These are phyloP conservation scores for Drechslerella stenobrocha DNA, from an alignment of 2,329 filamentous ascomycete genomes.

Conservation along the genomic window DNA sequence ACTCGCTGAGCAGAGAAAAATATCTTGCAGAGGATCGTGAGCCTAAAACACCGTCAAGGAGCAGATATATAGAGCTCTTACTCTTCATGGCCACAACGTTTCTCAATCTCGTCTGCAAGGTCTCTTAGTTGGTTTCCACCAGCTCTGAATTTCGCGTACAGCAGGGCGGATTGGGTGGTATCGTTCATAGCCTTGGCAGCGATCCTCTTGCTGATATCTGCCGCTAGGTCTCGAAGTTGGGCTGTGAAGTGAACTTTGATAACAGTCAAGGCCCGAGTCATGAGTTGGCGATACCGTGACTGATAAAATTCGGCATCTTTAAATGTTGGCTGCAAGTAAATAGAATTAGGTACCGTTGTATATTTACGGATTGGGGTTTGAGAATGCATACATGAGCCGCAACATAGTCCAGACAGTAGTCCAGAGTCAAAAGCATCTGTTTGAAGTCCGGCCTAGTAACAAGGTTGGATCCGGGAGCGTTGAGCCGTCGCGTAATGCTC, in stretches of 20 bases:
- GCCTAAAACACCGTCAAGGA: conserved; percentile 55
- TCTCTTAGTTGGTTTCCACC: conserved; percentile 68
- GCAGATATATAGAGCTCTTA: conserved; percentile 65
- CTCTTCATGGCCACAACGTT: conserved; percentile 65
- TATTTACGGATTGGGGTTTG: conserved; percentile 25
- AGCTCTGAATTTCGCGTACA: conserved; percentile 72
- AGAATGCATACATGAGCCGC: conserved; percentile 69
- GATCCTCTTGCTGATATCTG: conserved; percentile 64
- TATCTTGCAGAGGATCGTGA: conserved; percentile 46
- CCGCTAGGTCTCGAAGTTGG: conserved; percentile 65
- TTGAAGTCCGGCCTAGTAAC: conserved; percentile 83
- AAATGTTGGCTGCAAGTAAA: conserved; percentile 39
- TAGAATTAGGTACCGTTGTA: neutral
- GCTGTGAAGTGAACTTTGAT: conserved; percentile 69
- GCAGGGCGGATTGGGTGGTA: conserved; percentile 70
- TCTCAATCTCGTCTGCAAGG: conserved; percentile 69
- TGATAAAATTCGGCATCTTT: conserved; percentile 58
- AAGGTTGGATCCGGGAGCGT: conserved; percentile 86
- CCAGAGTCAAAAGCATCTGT: conserved; percentile 82
- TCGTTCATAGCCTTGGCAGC: conserved; percentile 69
- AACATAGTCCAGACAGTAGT: conserved; percentile 93
- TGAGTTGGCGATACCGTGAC: conserved; percentile 51
- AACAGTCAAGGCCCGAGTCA: conserved; percentile 67
- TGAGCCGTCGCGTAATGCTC: conserved; percentile 82
- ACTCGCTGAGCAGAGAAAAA: conserved; percentile 53